phyloP scores from a whole-genome alignment of 108 stramenopile genomes.

The Discostella stelligeroides region DNA sequence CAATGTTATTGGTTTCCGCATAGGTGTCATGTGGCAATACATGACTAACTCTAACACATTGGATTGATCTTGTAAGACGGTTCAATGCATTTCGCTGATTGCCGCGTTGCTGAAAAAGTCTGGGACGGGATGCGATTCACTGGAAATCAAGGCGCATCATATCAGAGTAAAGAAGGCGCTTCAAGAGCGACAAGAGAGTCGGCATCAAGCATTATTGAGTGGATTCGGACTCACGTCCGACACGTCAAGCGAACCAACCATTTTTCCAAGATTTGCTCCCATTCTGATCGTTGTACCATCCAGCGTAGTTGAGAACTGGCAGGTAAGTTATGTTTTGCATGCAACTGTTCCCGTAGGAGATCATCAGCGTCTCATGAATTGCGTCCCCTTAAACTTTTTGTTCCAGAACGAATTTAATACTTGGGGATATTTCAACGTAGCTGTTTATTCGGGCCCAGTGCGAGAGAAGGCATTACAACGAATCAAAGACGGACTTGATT shows the following conservation, averaged over 20 bases:
- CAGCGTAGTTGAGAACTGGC: constrained; percentile 72
- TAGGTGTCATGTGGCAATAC: no score
- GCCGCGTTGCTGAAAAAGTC: constrained; percentile 77
- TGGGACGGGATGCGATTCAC: constrained; percentile 61
- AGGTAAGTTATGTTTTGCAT: constrained; percentile 24
- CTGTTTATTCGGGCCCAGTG: constrained; percentile 39
- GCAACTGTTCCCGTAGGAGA: background rate
- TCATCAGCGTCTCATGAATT: background rate
- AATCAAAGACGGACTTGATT: constrained; percentile 56
- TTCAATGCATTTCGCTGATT: constrained; percentile 75
- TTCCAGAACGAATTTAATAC: constrained; percentile 63
- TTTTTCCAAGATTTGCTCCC: constrained; percentile 50
- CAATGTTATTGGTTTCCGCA: no score
- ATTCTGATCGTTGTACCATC: constrained; percentile 81
- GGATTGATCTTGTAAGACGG: no score
- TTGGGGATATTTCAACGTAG: constrained; percentile 82
- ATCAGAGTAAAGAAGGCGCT: constrained; percentile 38
- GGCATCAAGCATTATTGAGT: constrained; percentile 32
- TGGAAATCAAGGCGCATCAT: constrained; percentile 39
- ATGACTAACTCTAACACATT: no score
- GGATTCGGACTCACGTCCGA: constrained; percentile 19
- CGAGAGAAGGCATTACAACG: constrained; percentile 56
- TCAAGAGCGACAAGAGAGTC: constrained; percentile 20
- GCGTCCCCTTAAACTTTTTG: background rate
- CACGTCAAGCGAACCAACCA: constrained; percentile 12